Conservation (phyloP, 768 basidiomycete genomes). For the Mycena alexandri region DNA sequence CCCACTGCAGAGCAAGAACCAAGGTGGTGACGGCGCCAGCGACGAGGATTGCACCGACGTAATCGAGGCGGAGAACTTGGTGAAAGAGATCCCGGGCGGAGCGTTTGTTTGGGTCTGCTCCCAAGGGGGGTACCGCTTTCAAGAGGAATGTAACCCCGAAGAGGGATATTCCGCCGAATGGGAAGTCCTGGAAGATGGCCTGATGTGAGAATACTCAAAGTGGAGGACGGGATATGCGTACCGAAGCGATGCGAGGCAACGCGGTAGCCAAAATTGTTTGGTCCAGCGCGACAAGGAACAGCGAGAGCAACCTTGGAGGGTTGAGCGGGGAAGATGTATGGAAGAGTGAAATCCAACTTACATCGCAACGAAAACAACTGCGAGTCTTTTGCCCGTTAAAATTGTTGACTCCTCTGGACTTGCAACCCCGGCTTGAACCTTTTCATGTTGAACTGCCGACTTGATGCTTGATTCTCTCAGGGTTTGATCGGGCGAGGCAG, state of each 20-base stretch:
- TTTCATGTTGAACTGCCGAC: no score
- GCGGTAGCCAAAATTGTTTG: conserved; percentile 21
- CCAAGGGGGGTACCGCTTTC: conserved; percentile 30
- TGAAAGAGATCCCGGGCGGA: conserved; percentile 27
- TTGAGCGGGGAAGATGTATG: no score
- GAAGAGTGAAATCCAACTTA: no score
- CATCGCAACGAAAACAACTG: no score
- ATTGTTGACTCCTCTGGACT: no score
- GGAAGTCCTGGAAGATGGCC: no score
- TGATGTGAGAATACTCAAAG: conserved; percentile 26
- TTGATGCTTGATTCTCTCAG: no score
- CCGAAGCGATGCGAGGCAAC: conserved; percentile 20
- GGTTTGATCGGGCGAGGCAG: no score
- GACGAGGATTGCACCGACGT: conserved; percentile 51
- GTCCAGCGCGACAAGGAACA: conserved; percentile 14
- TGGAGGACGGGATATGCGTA: conserved; percentile 1
- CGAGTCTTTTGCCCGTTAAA: no score
- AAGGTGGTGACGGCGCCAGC: conserved; percentile 51
- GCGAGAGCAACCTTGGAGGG: conserved; percentile 9
- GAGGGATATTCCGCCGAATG: conserved; percentile 36
- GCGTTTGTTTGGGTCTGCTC: conserved; percentile 29
- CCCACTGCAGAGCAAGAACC: conserved; percentile 58
- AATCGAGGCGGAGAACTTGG: conserved; percentile 47
- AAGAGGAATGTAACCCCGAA: conserved; percentile 26
- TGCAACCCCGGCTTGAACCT: no score